These are phyloP conservation scores for Botrytis elliptica DNA, from an alignment of 2,329 filamentous ascomycete genomes.

Conservation along the genomic window DNA sequence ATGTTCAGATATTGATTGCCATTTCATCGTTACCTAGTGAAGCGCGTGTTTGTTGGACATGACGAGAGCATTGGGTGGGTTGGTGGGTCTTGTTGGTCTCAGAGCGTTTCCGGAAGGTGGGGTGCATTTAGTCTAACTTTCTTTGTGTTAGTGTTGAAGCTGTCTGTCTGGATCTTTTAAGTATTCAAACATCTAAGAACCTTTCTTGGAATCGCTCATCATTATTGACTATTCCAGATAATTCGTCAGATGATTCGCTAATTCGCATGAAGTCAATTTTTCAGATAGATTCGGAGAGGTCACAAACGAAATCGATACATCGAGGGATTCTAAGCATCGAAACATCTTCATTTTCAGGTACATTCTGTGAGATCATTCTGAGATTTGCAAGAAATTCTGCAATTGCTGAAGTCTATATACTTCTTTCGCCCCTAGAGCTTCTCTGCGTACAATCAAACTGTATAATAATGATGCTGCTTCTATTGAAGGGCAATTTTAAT, in stretches of 20 bases:
- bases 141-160: neutral
- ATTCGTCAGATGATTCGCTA: neutral
- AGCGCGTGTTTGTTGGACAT: slow-evolving; percentile 13
- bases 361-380: neutral
- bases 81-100: slow-evolving; percentile 3
- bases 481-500: neutral
- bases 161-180: neutral
- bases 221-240: neutral
- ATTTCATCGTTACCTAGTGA: neutral
- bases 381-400: neutral
- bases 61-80: neutral
- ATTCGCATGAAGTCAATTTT: neutral
- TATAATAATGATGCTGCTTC: neutral
- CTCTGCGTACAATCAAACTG: neutral
- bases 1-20: neutral
- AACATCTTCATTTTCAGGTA: neutral
- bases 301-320: neutral
- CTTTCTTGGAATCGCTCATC: neutral
- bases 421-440: neutral
- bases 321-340: neutral
- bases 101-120: slow-evolving; percentile 5
- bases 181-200: neutral
- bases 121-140: slow-evolving; percentile 5
- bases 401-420: neutral
- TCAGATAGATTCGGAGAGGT: neutral